These are phyloP conservation scores for Reutealis trisperma DNA, from an alignment of 345 rosid genomes.

Conservation along the genomic window DNA sequence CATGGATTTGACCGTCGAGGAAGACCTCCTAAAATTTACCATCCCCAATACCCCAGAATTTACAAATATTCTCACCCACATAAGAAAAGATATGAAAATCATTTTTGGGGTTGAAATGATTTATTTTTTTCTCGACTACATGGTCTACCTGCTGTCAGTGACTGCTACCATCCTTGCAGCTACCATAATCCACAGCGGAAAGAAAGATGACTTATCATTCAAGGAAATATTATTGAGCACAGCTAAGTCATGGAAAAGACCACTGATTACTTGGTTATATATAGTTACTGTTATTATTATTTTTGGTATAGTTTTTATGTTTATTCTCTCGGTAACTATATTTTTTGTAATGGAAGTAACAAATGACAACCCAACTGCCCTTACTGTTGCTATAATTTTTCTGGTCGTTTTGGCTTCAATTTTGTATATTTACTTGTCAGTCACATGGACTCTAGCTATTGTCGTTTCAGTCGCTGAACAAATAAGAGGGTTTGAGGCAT, in stretches of 20 bases:
- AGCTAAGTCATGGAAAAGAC: conserved; percentile 37
- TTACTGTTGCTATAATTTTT: background rate
- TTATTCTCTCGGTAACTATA: conserved; percentile 20
- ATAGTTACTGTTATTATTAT: conserved; percentile 6
- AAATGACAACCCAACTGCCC: background rate
- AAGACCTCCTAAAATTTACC: conserved; percentile 19
- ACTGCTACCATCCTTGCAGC: conserved; percentile 40
- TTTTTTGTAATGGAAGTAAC: conserved; percentile 20
- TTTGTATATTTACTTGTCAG: conserved; percentile 38
- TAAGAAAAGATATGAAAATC: conserved; percentile 24
- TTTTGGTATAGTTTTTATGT: conserved; percentile 37
- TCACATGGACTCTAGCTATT: conserved; percentile 50
- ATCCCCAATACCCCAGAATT: conserved; percentile 35
- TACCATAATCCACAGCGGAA: conserved; percentile 31
- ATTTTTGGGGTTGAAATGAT: conserved; percentile 29
- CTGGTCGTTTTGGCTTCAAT: conserved; percentile 19
- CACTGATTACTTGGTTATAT: conserved; percentile 45
- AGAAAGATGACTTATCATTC: conserved; percentile 11
- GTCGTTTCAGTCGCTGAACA: conserved; percentile 61
- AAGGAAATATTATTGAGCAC: conserved; percentile 31
- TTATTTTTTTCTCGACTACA: conserved; percentile 1
- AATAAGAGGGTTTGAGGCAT: conserved; percentile 50
- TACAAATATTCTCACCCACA: conserved; percentile 22
- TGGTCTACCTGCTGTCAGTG: conserved; percentile 29
- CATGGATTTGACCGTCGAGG: conserved; percentile 25